Evolutionary conservation across 2,329 filamentous ascomycete genomes (phyloP), one percentile per base, ranked within the genome.

Genomic region (Magnaporthiopsis incrustans): DNA sequence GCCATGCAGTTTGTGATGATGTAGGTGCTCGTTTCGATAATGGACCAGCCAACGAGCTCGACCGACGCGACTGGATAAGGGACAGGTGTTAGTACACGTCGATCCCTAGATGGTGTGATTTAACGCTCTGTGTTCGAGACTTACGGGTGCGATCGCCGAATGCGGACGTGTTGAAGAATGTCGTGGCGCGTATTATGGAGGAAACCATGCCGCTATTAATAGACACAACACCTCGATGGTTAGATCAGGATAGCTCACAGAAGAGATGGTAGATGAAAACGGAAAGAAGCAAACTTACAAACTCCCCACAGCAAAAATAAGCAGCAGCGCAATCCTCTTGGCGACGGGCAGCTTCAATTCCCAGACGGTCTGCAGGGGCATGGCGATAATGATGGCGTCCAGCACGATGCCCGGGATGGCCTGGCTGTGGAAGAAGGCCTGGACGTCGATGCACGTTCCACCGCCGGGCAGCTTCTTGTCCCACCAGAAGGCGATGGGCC

Each of bases 291-390:
- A n/a, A 7, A 56, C 60, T 62, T 15, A 62, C 60, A 62, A 62
- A 22, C 60, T 62, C 15, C 38, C 60, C 71, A 72, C 65, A n/a
- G 67, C 27, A 33, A 73, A 73, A 30, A 73, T 68, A 1, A 68
- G 59, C 4, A 71, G 63, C 58, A 73, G 63, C 14, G 70, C 71
- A 10, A 73, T 27, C 58, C 68, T 66, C 63, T 72, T 72, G 26
- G 66, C 61, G 22, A 67, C 56, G 0, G 71, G 70, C 62, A 73
- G 60, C 60, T 69, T 69, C 18, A 73, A 64, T 4, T 65, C 53
- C 71, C 71, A 73, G 26, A 73, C 70, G 53, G 70, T 73, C 30
- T 61, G 61, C 33, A 72, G 33, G 5, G 71, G 71, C 61, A 73
- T 62, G 0, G 63, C 66, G 64, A 73, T 71, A 66, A 73, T 69